Percentiles rank a stretch among this genome's conserved stretches.
These are phyloP conservation scores for Termitomyces sp. DNA, from an alignment of 768 basidiomycete species.

Conservation along the genomic window DNA sequence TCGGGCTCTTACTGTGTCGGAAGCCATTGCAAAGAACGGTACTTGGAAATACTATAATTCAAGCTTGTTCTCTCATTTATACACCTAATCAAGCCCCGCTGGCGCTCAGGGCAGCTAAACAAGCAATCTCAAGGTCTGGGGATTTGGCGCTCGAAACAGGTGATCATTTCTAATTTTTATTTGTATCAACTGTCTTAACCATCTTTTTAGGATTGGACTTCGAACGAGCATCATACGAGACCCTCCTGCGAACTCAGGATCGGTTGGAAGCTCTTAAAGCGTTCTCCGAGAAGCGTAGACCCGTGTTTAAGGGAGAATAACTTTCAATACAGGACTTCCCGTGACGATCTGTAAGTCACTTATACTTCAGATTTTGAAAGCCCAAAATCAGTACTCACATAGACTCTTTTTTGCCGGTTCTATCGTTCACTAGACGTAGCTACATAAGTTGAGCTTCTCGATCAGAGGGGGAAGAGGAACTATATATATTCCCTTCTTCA, in stretches of 20 bases:
- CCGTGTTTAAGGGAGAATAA: conserved; percentile 79
- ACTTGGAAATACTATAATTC: neutral
- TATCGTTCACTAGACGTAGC: too few relatives aligned
- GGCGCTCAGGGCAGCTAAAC: conserved; percentile 84
- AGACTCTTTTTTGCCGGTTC: too few relatives aligned
- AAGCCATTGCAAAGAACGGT: conserved; percentile 68
- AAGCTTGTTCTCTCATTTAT: neutral
- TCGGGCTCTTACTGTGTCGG: conserved; percentile 64
- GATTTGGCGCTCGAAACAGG: conserved; percentile 78
- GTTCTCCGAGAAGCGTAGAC: conserved; percentile 78
- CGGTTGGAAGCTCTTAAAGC: conserved; percentile 80
- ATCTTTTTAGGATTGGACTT: conserved; percentile 72
- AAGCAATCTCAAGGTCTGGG: conserved; percentile 75
- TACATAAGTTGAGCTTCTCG: too few relatives aligned
- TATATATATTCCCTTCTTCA: too few relatives aligned
- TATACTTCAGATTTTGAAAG: too few relatives aligned
- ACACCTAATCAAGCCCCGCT: conserved; percentile 56
- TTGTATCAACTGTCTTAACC: neutral
- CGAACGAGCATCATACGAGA: conserved; percentile 81
- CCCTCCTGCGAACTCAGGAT: conserved; percentile 69
- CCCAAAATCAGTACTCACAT: too few relatives aligned
- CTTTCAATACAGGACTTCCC: conserved; percentile 12
- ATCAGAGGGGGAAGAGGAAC: too few relatives aligned
- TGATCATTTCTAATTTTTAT: conserved; percentile 16
- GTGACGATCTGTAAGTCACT: too few relatives aligned